A percentile compares a stretch with the other conserved stretches of the same genome.
These are phyloP conservation scores for Abrus pulchellus DNA, from an alignment of 306 rosid species.

Conservation along the genomic window DNA sequence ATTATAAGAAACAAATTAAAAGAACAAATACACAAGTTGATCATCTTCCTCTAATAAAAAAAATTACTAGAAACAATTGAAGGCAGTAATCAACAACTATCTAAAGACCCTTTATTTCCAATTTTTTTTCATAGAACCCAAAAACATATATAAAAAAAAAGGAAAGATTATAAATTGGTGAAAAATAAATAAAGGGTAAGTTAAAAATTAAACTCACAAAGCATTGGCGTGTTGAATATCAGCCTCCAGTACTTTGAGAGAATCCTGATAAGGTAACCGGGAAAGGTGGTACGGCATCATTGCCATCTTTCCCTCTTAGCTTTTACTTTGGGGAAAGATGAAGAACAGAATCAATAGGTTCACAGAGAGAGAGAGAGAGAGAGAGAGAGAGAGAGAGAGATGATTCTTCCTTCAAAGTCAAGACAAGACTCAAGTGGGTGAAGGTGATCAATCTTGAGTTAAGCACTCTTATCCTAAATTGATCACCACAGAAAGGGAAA, in stretches of 20 bases:
- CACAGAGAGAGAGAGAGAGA: constrained; percentile 1
- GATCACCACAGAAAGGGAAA: constrained; percentile 15
- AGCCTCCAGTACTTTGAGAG: constrained; percentile 80
- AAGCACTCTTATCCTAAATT: constrained; percentile 36
- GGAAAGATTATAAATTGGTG: not conserved
- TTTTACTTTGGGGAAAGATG: constrained; percentile 37
- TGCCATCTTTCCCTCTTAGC: constrained; percentile 53
- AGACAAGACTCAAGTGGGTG: not conserved
- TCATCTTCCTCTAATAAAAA: not conserved
- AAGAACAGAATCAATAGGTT: constrained; percentile 20
- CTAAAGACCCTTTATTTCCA: not conserved
- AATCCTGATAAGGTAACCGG: constrained; percentile 78
- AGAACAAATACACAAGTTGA: not conserved
- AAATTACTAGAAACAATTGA: not conserved
- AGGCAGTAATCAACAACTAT: constrained; percentile 7
- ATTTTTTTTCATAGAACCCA: constrained; percentile 11
- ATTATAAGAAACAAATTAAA: constrained; percentile 21
- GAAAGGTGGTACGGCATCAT: constrained; percentile 77
- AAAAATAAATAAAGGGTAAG: not conserved
- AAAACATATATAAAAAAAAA: not conserved
- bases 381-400: constrained; percentile 10
- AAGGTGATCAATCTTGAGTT: constrained; percentile 6
- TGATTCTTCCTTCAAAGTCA: not conserved
- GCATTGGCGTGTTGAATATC: constrained; percentile 95
- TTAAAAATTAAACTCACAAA: constrained; percentile 63